Conservation (phyloP, 2,329 filamentous ascomycete species). For the Ceratocystiopsis sp. region DNA sequence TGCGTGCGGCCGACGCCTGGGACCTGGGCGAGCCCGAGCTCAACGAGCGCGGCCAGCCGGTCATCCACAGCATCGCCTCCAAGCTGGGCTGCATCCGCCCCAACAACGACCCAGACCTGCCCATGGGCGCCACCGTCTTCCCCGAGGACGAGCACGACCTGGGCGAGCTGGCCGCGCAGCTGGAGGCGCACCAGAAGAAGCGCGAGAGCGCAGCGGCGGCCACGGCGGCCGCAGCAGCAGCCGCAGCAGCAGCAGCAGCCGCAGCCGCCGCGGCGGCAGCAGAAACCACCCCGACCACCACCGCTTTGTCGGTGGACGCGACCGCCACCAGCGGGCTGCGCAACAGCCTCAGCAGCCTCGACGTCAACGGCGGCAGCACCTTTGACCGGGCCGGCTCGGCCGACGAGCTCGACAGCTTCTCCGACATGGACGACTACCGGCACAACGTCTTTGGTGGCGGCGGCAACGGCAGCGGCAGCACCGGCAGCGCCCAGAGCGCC, state of each 20-base stretch:
- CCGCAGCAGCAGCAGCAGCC: slow-evolving; percentile 6
- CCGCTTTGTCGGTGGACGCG: neutral
- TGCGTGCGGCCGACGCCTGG: slow-evolving; percentile 40
- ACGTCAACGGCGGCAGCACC: slow-evolving; percentile 9
- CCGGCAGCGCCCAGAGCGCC: slow-evolving; percentile 17
- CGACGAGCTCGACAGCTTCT: slow-evolving; percentile 37
- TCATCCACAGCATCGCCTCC: slow-evolving; percentile 48
- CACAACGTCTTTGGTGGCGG: slow-evolving; percentile 26
- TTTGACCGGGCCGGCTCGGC: slow-evolving; percentile 36
- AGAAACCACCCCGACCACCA: neutral
- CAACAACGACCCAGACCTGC: slow-evolving; percentile 42
- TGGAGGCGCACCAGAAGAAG: slow-evolving; percentile 30
- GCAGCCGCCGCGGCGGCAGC: neutral
- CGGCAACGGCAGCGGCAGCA: slow-evolving; percentile 11
- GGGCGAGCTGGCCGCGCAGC: slow-evolving; percentile 35
- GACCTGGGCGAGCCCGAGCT: slow-evolving; percentile 45
- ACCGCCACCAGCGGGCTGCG: slow-evolving; percentile 3
- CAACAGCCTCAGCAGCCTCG: slow-evolving; percentile 4
- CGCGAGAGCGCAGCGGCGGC: slow-evolving; percentile 17
- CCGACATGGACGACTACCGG: slow-evolving; percentile 34
- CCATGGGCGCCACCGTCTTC: slow-evolving; percentile 36
- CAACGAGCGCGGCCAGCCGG: slow-evolving; percentile 44
- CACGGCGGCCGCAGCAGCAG: slow-evolving; percentile 10
- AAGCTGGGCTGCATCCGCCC: slow-evolving; percentile 47
- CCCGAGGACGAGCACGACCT: slow-evolving; percentile 44